Percentiles rank a stretch among this genome's conserved stretches.
Conservation (phyloP, 306 rosid species). For the Prunus kanzakura region DNA sequence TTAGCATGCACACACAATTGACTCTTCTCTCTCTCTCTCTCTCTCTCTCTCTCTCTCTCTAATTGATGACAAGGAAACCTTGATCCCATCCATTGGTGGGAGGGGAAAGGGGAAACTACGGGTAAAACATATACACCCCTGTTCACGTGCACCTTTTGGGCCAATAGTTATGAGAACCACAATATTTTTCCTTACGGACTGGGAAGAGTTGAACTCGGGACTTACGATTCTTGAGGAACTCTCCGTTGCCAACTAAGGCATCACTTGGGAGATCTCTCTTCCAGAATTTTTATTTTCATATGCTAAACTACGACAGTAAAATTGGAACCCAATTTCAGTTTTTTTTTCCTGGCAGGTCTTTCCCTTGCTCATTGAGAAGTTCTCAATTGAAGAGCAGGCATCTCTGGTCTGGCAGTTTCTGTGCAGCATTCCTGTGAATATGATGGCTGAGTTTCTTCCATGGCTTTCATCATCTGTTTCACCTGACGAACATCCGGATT, state of each 20-base stretch:
- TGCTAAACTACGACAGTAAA: background rate
- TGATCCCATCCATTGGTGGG: background rate
- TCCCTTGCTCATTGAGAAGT: slow-evolving; percentile 89
- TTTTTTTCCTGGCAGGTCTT: slow-evolving; percentile 51
- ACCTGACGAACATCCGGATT: slow-evolving; percentile 74
- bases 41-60: background rate
- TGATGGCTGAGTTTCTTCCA: slow-evolving; percentile 91
- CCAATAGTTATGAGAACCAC: background rate
- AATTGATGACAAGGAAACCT: background rate
- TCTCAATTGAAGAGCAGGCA: slow-evolving; percentile 86
- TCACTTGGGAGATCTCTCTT: background rate
- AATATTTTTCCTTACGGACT: background rate
- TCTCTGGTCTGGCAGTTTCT: slow-evolving; percentile 96
- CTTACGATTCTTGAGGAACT: background rate
- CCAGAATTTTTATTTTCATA: background rate
- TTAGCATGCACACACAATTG: background rate
- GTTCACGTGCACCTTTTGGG: background rate
- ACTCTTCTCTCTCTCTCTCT: background rate
- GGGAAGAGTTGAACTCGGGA: background rate
- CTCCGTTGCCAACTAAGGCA: background rate
- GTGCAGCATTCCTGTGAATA: slow-evolving; percentile 96
- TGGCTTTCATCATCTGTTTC: slow-evolving; percentile 90
- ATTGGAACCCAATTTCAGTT: background rate
- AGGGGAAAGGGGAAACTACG: background rate
- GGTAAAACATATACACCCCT: background rate